Evolutionary conservation across 768 basidiomycete species (phyloP).

Genomic region (Amanita exitialis): DNA sequence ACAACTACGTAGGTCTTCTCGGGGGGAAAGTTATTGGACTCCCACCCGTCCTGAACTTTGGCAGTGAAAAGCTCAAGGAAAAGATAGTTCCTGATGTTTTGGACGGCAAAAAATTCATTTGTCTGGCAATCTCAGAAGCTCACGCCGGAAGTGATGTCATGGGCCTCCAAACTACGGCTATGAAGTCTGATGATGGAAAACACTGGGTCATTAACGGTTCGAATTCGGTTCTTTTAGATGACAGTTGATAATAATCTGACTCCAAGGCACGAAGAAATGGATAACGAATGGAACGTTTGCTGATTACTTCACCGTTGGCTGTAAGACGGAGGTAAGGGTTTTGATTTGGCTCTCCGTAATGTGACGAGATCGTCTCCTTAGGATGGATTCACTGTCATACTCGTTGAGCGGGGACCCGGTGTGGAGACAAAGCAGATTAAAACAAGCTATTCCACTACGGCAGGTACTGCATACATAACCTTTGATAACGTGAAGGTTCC

Average conservation of each 20-base stretch:
- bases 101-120: conserved; percentile 74
- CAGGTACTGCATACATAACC: conserved; percentile 79
- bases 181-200: conserved; percentile 74
- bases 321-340: conserved; percentile 42
- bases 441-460: conserved; percentile 71
- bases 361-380: conserved; percentile 16
- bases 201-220: conserved; percentile 72
- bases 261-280: conserved; percentile 66
- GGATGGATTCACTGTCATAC: conserved; percentile 68
- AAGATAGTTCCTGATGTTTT: conserved; percentile 60
- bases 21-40: conserved; percentile 80
- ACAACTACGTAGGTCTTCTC: conserved; percentile 38
- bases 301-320: conserved; percentile 62
- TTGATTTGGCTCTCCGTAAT: not conserved
- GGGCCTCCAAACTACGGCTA: conserved; percentile 70
- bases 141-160: conserved; percentile 81
- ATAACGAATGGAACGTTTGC: conserved; percentile 69
- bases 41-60: conserved; percentile 88
- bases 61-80: conserved; percentile 47
- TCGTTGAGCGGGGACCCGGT: conserved; percentile 53
- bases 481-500: conserved; percentile 84
- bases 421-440: conserved; percentile 51
- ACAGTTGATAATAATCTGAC: not conserved
- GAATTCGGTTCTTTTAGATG: conserved; percentile 1
- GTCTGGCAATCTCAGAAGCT: conserved; percentile 82